Evolutionary conservation across 805 yeast genomes (phyloP).

Genomic region (Yamadazyma nakazawae): DNA sequence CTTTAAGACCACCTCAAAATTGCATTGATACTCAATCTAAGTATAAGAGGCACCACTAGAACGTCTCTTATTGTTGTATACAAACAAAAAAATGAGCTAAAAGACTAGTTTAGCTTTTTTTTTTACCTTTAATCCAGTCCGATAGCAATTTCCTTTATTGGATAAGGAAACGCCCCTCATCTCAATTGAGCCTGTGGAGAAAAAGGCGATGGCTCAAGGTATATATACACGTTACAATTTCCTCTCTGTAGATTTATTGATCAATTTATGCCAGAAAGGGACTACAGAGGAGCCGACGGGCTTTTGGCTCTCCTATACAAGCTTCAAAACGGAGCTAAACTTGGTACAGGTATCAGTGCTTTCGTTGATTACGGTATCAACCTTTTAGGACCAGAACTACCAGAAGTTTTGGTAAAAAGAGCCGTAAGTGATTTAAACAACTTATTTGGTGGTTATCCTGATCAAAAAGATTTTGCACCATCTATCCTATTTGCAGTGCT

Average conservation of each 20-base stretch:
- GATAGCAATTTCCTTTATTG: background rate
- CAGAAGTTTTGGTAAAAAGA: constrained; percentile 34
- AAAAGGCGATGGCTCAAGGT: background rate
- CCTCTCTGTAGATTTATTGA: background rate
- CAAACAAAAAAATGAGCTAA: too few species aligned
- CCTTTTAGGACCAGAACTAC: constrained; percentile 35
- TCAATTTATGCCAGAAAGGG: constrained; percentile 4
- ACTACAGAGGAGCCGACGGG: constrained; percentile 22
- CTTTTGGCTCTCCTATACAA: constrained; percentile 20
- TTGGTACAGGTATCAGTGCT: constrained; percentile 25
- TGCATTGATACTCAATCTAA: too few species aligned
- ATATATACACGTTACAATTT: too few species aligned
- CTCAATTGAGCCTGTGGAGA: background rate
- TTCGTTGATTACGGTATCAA: constrained; percentile 18
- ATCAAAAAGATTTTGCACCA: constrained; percentile 52
- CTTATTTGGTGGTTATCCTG: constrained; percentile 65
- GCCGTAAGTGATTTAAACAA: constrained; percentile 42
- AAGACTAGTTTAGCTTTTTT: too few species aligned
- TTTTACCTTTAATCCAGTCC: background rate
- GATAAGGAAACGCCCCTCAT: background rate
- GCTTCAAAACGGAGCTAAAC: constrained; percentile 22
- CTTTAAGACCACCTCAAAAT: too few species aligned
- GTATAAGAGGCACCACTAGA: too few species aligned
- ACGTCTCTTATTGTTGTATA: too few species aligned
- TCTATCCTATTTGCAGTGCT: constrained; percentile 51